These are phyloP conservation scores for Apophysomyces ossiformis DNA, from an alignment of 371 early-diverging fungal species.

Conservation along the genomic window DNA sequence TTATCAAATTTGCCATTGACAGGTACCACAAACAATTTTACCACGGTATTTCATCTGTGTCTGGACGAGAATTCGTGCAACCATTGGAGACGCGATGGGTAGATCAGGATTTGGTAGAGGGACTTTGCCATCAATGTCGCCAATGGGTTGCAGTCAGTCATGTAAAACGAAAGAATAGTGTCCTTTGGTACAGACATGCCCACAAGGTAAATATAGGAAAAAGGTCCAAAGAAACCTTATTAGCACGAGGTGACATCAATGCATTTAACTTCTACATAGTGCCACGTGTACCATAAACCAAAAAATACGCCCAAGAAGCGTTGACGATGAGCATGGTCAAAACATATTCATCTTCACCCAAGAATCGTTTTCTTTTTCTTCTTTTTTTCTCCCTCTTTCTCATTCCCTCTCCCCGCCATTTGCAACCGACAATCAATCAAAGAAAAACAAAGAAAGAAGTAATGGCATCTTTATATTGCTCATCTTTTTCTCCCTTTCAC, in stretches of 20 bases:
- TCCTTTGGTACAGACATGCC: slow-evolving; percentile 90
- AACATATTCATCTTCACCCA: neutral
- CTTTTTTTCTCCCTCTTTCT: neutral
- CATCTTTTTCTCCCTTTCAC: neutral
- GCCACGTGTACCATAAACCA: slow-evolving; percentile 36
- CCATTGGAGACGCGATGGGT: slow-evolving; percentile 72
- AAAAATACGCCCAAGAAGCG: slow-evolving; percentile 19
- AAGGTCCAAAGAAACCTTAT: slow-evolving; percentile 11
- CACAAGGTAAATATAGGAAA: slow-evolving; percentile 60
- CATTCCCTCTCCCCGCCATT: too few relatives aligned
- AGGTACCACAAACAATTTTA: slow-evolving; percentile 92
- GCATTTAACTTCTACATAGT: slow-evolving; percentile 15
- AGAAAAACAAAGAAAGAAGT: too few relatives aligned
- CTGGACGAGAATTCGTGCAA: slow-evolving; percentile 75
- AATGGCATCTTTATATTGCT: neutral
- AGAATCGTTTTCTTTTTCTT: neutral
- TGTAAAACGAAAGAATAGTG: slow-evolving; percentile 76
- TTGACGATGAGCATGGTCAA: slow-evolving; percentile 4
- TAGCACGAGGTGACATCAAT: slow-evolving; percentile 6
- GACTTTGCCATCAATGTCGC: slow-evolving; percentile 85
- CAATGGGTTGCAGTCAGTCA: slow-evolving; percentile 82
- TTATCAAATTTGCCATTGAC: neutral
- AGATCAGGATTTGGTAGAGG: slow-evolving; percentile 73
- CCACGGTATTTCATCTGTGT: slow-evolving; percentile 89
- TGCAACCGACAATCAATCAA: too few relatives aligned